Percentiles rank a stretch among this genome's conserved stretches.
Conservation (phyloP, 2,329 filamentous ascomycete species). For the Waltergamsia citrina region DNA sequence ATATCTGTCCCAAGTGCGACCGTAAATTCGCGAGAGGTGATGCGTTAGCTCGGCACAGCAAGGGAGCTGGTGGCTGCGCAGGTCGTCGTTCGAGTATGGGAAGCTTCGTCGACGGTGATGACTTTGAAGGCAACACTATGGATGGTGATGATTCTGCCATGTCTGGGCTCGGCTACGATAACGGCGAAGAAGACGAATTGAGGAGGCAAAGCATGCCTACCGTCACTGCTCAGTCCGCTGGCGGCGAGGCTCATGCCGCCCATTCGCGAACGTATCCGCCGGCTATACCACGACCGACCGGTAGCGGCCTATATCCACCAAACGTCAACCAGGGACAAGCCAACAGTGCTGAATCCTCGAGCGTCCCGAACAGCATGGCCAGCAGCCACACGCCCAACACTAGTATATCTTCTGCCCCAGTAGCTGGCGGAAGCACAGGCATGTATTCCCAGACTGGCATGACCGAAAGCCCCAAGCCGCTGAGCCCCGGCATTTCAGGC, state of each 20-base stretch:
- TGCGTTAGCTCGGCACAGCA: slow-evolving; percentile 87
- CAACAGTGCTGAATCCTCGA: slow-evolving; percentile 45
- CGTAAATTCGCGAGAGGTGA: slow-evolving; percentile 92
- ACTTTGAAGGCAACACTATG: slow-evolving; percentile 43
- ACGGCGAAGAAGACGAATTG: slow-evolving; percentile 54
- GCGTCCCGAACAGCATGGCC: slow-evolving; percentile 30
- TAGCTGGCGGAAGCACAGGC: slow-evolving; percentile 36
- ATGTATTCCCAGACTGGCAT: slow-evolving; percentile 66
- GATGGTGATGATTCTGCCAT: slow-evolving; percentile 48
- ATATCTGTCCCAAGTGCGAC: slow-evolving; percentile 90
- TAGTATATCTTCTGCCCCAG: slow-evolving; percentile 37
- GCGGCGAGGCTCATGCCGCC: slow-evolving; percentile 33
- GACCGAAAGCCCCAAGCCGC: slow-evolving; percentile 79
- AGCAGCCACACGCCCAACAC: slow-evolving; percentile 37
- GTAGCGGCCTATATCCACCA: slow-evolving; percentile 52
- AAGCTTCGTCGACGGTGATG: slow-evolving; percentile 71
- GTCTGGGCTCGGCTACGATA: slow-evolving; percentile 46
- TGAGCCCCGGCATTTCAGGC: slow-evolving; percentile 54
- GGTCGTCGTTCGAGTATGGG: slow-evolving; percentile 81
- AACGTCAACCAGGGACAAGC: slow-evolving; percentile 41
- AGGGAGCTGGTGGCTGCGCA: slow-evolving; percentile 90
- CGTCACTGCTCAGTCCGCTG: slow-evolving; percentile 60
- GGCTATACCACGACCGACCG: slow-evolving; percentile 41
- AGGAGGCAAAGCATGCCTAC: slow-evolving; percentile 63
- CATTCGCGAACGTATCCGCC: slow-evolving; percentile 77